Evolutionary conservation across 352 stramenopile genomes (phyloP).

Genomic region (Phytopythium helicoides): DNA sequence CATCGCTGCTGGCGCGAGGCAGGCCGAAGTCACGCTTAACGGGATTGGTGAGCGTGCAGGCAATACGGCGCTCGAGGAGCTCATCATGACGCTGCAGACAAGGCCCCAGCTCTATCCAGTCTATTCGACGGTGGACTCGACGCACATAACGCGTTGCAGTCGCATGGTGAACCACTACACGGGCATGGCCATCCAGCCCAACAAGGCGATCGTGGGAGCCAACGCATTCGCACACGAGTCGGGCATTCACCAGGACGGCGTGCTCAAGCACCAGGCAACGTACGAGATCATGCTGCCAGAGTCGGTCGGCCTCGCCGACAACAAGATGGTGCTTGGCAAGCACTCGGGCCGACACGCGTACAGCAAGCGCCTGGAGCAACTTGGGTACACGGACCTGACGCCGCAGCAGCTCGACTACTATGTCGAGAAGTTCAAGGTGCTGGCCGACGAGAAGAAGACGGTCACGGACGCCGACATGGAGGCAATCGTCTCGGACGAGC

Average conservation of each 20-base stretch:
- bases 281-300: conserved; percentile 99
- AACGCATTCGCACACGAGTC: conserved; percentile 99
- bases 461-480: conserved; percentile 91
- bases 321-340: conserved; percentile 92
- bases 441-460: conserved; percentile 91
- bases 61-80: conserved; percentile 97
- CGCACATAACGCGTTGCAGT: conserved; percentile 93
- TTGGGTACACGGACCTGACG: conserved; percentile 85
- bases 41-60: conserved; percentile 98
- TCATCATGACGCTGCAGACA: conserved; percentile 96
- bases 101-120: conserved; percentile 85
- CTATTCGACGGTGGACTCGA: conserved; percentile 79
- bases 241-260: conserved; percentile 99
- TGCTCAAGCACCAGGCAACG: conserved; percentile 99
- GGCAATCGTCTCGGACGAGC: conserved; percentile 86
- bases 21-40: conserved; percentile 99
- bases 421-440: conserved; percentile 90
- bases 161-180: conserved; percentile 99
- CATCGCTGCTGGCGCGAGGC: conserved; percentile 84
- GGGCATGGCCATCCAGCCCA: conserved; percentile 97
- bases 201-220: conserved; percentile 99
- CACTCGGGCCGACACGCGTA: conserved; percentile 89
- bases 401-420: conserved; percentile 87
- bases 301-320: conserved; percentile 94
- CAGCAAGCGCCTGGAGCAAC: conserved; percentile 86